phyloP scores from a whole-genome alignment of 225 moss, liverwort and hornwort genomes.

The Antitrichia curtipendula region DNA sequence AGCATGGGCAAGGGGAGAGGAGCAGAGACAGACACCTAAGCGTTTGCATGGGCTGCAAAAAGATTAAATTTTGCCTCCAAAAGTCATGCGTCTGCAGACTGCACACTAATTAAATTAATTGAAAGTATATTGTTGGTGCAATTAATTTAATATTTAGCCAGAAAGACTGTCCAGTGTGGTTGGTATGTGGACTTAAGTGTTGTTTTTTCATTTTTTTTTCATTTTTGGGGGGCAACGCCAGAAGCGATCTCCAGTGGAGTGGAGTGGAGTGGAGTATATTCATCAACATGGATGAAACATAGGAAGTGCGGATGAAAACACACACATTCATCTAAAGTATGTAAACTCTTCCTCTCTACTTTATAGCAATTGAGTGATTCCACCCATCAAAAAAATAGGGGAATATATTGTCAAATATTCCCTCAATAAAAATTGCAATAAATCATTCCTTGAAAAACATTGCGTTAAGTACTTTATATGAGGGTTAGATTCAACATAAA shows the following conservation, averaged over 20 bases:
- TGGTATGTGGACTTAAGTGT: neutral
- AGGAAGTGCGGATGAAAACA: neutral
- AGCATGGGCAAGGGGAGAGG: neutral
- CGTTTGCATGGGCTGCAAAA: neutral
- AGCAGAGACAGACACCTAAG: neutral
- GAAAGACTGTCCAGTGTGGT: neutral
- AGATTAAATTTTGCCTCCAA: neutral
- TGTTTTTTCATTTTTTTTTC: neutral
- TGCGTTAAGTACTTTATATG: rapidly evolving
- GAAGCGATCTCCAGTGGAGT: neutral
- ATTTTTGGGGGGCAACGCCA: rapidly evolving
- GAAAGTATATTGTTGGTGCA: neutral
- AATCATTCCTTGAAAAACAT: rapidly evolving
- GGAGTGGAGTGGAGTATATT: no score
- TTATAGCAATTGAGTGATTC: neutral
- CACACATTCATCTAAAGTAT: neutral
- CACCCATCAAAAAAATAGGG: rapidly evolving
- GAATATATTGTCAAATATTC: neutral
- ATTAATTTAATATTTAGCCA: neutral
- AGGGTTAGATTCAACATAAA: neutral
- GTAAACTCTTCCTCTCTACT: neutral
- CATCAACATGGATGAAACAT: neutral
- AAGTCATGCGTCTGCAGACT: neutral
- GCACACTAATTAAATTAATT: neutral
- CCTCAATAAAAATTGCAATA: rapidly evolving